phyloP scores from a whole-genome alignment of 1,139 yeast species.

The Yamadazyma sp. region DNA sequence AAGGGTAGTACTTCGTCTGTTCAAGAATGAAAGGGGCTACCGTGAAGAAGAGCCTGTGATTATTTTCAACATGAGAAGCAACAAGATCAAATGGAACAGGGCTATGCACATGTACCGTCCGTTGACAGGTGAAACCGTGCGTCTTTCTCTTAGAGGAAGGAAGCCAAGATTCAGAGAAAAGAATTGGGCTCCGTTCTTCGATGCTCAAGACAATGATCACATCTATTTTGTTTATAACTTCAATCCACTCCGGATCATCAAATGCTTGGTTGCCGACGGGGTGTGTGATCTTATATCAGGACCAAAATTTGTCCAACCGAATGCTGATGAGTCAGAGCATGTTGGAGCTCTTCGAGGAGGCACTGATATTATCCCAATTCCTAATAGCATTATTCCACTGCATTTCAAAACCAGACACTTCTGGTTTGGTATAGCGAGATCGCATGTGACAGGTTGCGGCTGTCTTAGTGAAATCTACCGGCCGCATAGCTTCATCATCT shows the following conservation, averaged over 20 bases:
- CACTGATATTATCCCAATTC: slow-evolving; percentile 13
- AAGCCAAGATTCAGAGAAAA: slow-evolving; percentile 15
- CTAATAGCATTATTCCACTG: slow-evolving; percentile 6
- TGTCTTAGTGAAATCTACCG: slow-evolving; percentile 19
- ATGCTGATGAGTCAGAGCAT: slow-evolving; percentile 8
- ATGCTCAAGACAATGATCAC: slow-evolving; percentile 5
- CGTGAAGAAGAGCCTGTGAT: slow-evolving; percentile 15
- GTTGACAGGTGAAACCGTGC: slow-evolving; percentile 8
- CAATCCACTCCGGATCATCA: slow-evolving; percentile 19
- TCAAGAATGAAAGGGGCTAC: slow-evolving; percentile 8
- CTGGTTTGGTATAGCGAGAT: slow-evolving; percentile 19
- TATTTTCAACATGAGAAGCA: slow-evolving; percentile 15
- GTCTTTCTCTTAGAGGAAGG: slow-evolving; percentile 8
- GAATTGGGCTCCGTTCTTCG: slow-evolving; percentile 17
- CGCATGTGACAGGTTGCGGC: slow-evolving; percentile 15
- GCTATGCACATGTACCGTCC: slow-evolving; percentile 17
- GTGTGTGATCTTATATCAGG: slow-evolving; percentile 14
- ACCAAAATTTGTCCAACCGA: slow-evolving; percentile 6
- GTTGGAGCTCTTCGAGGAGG: slow-evolving; percentile 18
- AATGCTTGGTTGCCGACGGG: slow-evolving; percentile 18
- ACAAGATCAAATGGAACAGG: slow-evolving; percentile 12
- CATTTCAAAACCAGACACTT: slow-evolving; percentile 8
- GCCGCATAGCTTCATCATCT: slow-evolving; percentile 20
- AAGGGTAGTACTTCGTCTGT: slow-evolving; percentile 12
- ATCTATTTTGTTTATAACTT: slow-evolving; percentile 21